phyloP scores from a whole-genome alignment of 495 filamentous ascomycete genomes.

The Penicillium coffeae region DNA sequence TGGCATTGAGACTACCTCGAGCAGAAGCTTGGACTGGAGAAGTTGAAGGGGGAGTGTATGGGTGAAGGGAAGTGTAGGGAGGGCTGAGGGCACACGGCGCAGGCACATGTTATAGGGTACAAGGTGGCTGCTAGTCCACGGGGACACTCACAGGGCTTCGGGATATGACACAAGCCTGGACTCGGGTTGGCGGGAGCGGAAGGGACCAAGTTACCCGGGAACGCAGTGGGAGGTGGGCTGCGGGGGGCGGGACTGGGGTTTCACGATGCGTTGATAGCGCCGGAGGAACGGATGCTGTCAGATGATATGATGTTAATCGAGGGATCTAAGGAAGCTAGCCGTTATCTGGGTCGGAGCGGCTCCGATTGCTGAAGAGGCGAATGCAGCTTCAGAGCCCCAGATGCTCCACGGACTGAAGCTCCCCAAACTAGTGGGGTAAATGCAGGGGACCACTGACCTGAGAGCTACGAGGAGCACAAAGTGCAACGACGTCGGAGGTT shows the following conservation, averaged over 20 bases:
- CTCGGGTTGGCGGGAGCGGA: slow-evolving; percentile 25
- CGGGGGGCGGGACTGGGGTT: not conserved
- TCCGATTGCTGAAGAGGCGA: not conserved
- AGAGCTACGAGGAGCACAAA: too few species aligned
- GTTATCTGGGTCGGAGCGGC: not conserved
- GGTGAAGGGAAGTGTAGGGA: not conserved
- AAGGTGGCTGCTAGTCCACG: not conserved
- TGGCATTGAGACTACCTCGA: slow-evolving; percentile 59
- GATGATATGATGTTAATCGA: slow-evolving; percentile 18
- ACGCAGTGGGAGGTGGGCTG: not conserved
- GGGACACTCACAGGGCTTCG: not conserved
- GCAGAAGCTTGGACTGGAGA: slow-evolving; percentile 3
- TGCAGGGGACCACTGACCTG: too few species aligned
- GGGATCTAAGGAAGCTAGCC: not conserved
- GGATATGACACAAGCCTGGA: not conserved
- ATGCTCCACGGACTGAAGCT: too few species aligned
- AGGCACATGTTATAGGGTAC: slow-evolving; percentile 1
- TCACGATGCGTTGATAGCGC: slow-evolving; percentile 16
- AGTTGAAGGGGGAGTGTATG: not conserved
- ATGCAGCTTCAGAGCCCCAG: too few species aligned
- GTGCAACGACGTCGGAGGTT: too few species aligned
- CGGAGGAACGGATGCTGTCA: slow-evolving; percentile 40
- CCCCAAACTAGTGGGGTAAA: too few species aligned
- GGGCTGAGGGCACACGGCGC: not conserved
- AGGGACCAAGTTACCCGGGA: slow-evolving; percentile 2